These are phyloP conservation scores for Puccinia coronata DNA, from an alignment of 1,284 basidiomycete species.

Conservation along the genomic window DNA sequence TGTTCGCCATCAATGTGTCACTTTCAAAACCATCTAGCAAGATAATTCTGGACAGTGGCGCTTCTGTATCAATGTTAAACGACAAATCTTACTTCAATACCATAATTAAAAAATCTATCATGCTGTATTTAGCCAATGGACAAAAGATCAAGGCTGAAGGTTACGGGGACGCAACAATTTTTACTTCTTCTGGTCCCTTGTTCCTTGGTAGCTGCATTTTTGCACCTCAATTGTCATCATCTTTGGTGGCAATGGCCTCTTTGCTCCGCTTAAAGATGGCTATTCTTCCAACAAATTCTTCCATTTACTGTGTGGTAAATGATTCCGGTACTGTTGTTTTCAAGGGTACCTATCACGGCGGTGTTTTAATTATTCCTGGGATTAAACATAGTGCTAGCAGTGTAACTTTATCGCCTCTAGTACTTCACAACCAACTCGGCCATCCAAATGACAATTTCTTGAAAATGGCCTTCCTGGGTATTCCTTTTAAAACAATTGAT, in stretches of 20 bases:
- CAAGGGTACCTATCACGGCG: background rate
- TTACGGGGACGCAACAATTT: background rate
- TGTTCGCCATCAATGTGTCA: background rate
- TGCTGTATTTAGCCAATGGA: background rate
- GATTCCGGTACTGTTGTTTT: background rate
- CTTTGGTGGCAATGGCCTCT: background rate
- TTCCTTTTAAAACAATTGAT: background rate
- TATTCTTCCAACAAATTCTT: background rate
- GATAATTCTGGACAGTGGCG: background rate
- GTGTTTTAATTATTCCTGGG: background rate
- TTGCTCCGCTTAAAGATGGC: background rate
- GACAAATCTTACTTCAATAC: background rate
- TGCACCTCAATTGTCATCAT: background rate
- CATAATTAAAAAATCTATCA: background rate
- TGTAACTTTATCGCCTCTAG: background rate
- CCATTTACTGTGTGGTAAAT: background rate
- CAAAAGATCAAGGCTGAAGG: background rate
- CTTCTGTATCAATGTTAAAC: background rate
- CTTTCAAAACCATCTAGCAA: background rate
- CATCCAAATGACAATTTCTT: background rate
- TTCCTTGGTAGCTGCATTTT: background rate
- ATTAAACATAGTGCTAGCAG: too few species aligned
- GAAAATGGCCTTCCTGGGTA: background rate
- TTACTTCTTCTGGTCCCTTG: background rate
- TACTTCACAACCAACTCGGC: too few species aligned